Evolutionary conservation across 305 asterid species (phyloP).

Genomic region (Caryopteris hybrid): DNA sequence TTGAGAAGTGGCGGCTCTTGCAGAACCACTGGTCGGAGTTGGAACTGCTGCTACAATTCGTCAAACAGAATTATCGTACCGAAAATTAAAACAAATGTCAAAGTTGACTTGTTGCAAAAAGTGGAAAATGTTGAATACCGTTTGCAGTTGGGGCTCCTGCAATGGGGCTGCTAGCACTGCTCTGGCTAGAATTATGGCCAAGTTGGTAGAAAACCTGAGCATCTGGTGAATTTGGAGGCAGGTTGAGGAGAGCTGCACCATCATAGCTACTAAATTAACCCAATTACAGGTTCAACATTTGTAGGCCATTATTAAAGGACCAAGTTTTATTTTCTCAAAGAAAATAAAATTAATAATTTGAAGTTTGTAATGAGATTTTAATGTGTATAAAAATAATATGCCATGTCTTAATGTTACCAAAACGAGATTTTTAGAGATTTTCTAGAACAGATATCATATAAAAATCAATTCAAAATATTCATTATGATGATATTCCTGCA

Average conservation of each 20-base stretch:
- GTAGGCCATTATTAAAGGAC: background rate
- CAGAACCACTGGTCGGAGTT: conserved; percentile 23
- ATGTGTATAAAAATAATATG: too few species aligned
- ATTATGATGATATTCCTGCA: too few species aligned
- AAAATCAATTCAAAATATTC: too few species aligned
- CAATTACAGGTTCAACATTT: background rate
- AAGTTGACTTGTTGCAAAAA: background rate
- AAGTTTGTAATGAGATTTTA: too few species aligned
- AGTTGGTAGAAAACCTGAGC: conserved; percentile 66
- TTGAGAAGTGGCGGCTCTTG: conserved; percentile 12
- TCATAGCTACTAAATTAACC: background rate
- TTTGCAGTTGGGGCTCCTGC: conserved; percentile 32
- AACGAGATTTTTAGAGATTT: too few species aligned
- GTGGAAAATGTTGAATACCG: conserved; percentile 24
- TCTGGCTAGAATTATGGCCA: conserved; percentile 18
- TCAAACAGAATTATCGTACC: background rate
- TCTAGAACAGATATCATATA: too few species aligned
- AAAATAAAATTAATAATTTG: too few species aligned
- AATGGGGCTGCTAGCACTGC: conserved; percentile 27
- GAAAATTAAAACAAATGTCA: background rate
- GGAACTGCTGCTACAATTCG: conserved; percentile 2
- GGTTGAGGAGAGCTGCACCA: conserved; percentile 53
- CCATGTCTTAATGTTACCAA: too few species aligned
- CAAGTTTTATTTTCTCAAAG: too few species aligned
- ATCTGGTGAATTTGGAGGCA: conserved; percentile 76